Conservation (phyloP, 176 grass and related monocot species). For the Tillandsia fasciculata region DNA sequence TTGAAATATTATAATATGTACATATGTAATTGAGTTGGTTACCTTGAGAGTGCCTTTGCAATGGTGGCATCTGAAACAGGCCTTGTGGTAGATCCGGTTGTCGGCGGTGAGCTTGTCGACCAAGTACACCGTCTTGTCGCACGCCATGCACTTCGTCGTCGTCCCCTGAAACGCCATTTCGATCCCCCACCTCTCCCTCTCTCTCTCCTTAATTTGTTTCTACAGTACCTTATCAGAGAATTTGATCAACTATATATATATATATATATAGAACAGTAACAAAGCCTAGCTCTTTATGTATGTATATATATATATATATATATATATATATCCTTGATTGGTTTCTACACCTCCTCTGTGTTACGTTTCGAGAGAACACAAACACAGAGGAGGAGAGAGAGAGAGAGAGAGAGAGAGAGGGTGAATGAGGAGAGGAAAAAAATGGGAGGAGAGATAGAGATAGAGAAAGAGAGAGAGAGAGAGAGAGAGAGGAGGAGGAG, state of each 20-base stretch:
- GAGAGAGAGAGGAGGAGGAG: background rate
- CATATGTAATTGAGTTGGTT: background rate
- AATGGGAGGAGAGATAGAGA: background rate
- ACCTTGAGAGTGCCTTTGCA: conserved; percentile 98
- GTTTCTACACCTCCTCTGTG: background rate
- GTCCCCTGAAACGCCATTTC: conserved; percentile 60
- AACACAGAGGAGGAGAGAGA: background rate
- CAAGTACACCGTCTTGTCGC: conserved; percentile 94
- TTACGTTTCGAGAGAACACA: background rate
- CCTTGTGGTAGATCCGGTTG: conserved; percentile 96
- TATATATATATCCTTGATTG: background rate
- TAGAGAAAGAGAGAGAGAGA: background rate
- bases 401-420: background rate
- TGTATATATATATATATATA: background rate
- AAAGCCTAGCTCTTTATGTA: background rate
- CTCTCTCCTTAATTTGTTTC: background rate
- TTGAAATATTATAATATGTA: no score
- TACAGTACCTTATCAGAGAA: background rate
- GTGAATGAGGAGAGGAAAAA: background rate
- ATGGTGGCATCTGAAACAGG: conserved; percentile 96
- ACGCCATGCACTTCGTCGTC: conserved; percentile 84
- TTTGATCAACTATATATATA: background rate
- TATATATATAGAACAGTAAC: background rate
- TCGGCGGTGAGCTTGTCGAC: conserved; percentile 99
- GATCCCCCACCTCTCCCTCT: background rate